Conservation (phyloP, 129 eudicot species). For the Mikania micrantha region DNA sequence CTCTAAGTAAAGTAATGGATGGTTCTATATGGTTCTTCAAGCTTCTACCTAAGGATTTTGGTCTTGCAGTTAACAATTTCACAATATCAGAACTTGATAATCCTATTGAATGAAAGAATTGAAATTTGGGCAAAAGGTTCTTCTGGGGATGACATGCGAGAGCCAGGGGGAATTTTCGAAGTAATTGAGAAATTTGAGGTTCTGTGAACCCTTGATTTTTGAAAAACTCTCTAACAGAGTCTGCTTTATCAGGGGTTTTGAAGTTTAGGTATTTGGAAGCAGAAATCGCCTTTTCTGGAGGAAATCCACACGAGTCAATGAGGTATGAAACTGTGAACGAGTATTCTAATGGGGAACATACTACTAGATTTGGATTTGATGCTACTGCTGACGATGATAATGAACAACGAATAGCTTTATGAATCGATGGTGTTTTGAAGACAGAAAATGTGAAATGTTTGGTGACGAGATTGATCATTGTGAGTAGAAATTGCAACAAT, state of each 20-base stretch:
- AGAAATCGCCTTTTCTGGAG: slow-evolving; percentile 33
- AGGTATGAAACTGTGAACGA: slow-evolving; percentile 27
- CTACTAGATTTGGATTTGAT: background rate
- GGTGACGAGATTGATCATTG: slow-evolving; percentile 25
- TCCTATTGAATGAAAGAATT: slow-evolving; percentile 31
- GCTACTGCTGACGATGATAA: background rate
- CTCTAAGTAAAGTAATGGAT: slow-evolving; percentile 7
- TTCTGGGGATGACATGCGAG: slow-evolving; percentile 30
- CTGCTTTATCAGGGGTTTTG: slow-evolving; percentile 28
- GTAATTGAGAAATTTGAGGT: slow-evolving; percentile 16
- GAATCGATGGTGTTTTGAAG: background rate
- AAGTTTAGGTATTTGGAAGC: slow-evolving; percentile 34
- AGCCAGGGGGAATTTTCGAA: slow-evolving; percentile 18
- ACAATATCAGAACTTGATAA: slow-evolving; percentile 15
- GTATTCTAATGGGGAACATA: background rate
- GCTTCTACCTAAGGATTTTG: slow-evolving; percentile 20
- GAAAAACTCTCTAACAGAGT: slow-evolving; percentile 36
- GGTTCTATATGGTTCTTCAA: slow-evolving; percentile 31
- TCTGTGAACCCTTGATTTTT: slow-evolving; percentile 31
- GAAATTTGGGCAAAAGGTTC: slow-evolving; percentile 41
- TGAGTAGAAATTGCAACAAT: background rate
- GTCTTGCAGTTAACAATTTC: slow-evolving; percentile 4
- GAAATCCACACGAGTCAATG: slow-evolving; percentile 35
- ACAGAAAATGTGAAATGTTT: background rate
- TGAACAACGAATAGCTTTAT: background rate